Base-by-base conservation (phyloP, 768 basidiomycete species). In the Steccherinum ochraceum region DNA sequence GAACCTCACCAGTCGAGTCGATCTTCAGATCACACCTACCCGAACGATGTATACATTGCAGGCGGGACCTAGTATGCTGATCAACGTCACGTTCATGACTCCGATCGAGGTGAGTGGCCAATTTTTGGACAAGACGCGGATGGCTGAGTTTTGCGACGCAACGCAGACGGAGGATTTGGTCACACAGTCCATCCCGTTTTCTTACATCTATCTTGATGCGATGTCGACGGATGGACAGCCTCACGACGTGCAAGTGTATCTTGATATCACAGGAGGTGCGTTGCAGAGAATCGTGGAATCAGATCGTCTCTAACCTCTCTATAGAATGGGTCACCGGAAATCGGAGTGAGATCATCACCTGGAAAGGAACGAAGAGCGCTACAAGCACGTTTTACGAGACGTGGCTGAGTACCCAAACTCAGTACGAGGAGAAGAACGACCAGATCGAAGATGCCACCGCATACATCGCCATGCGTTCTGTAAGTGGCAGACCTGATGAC, bases 41-140 rank as follows among this genome's bases (percentile, higher is more conserved):
- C 61, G 63, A 12, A 66, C 67, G 46, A 61, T 62, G 10, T 64
- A 69, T 52, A 58, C 54, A 2, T 54, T 70, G 47, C 52, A 56
- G 40, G 70, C 70, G 4, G 72, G 70, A 13, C 30, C 30, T 16
- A 16, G 76, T 3, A 69, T 85, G 4, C 75, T 81, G 52, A 51
- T 85, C 35, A 77, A 75, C 12, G 72, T 79, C n/a, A 80, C 72
- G 2, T 86, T 84, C 55, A 64, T 84, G 40, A 84, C 81, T 52
- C 83, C 83, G 2, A 75, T 86, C 24, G 82, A 84, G 70, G 81
- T 81, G 56, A 25, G 62, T 35, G 7, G 7, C n/a, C n/a, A n/a
- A n/a, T n/a, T n/a, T n/a, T 54, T 25, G 45, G 24, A 7, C 5
- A 1, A 18, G 21, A 4, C 10, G 19, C 16, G 2, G 16, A 11